Evolutionary conservation across 1,284 basidiomycete species (phyloP), one percentile per base, ranked within the genome.

Genomic region (Butyriboletus appendiculatus): DNA sequence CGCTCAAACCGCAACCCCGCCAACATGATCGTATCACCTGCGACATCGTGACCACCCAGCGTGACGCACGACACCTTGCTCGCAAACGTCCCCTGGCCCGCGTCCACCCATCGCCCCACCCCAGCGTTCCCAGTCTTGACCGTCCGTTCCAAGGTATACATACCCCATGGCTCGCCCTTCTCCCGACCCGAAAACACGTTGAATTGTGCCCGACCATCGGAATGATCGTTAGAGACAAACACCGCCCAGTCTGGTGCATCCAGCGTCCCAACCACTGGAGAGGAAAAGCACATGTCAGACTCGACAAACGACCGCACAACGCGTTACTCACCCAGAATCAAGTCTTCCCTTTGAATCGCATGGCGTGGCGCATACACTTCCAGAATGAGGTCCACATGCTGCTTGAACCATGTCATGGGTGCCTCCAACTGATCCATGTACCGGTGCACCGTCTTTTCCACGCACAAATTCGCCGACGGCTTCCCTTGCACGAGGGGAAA

Each of bases 391-490:
- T 87, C 81, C n/a, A 83, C 79, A 59, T 90, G 85, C 1, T 77
- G 78, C 50, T 81, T 80, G 64, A 93, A 86, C 86, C 90, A 92
- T 53, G 72, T 78, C 66, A 82, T 86, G 0, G 88, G 81, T 15
- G 80, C 79, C 20, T 81, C 77, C 28, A 87, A 65, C 30, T 78
- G 75, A 43, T 83, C 77, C 58, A 91, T 76, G 62, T 86, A 91
- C 16, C 77, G 77, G 64, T 90, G 89, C 50, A 82, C 74, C 3
- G 85, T 86, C 39, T 81, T 76, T 62, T 92, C 90, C 0, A 84
- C 78, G 57, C 82, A 84, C 40, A 92, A 63, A 52, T 84, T 77
- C 1, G 90, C 86, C 18, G 80, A 73, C 61, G 84, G 84, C 66
- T 85, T 86, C 3, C 86, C 84, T 18, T 79, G 77, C 10, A 81